Percentiles rank a stretch among this genome's conserved stretches.
Evolutionary conservation across 106 monocot genomes (phyloP).

Genomic region (Dendrobium huoshanense): DNA sequence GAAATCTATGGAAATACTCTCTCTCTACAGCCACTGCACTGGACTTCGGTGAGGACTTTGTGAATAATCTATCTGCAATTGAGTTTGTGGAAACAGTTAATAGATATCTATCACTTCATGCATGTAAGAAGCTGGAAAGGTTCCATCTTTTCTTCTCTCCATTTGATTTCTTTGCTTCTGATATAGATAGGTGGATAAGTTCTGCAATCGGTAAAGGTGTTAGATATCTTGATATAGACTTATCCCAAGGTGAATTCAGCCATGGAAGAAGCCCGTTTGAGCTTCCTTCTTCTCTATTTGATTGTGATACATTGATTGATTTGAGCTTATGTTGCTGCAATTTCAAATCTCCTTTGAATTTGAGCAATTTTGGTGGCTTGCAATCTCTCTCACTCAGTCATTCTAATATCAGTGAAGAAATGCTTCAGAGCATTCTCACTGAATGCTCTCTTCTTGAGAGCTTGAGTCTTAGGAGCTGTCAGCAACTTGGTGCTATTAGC

Average conservation of each 20-base stretch:
- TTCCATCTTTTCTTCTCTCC: slow-evolving; percentile 33
- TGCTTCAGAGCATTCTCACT: background rate
- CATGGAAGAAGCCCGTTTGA: slow-evolving; percentile 12
- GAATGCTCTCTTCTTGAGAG: slow-evolving; percentile 7
- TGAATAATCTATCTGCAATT: slow-evolving; percentile 12
- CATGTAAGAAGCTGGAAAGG: slow-evolving; percentile 14
- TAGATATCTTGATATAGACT: slow-evolving; percentile 29
- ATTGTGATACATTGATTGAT: slow-evolving; percentile 15
- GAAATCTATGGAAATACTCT: slow-evolving; percentile 20
- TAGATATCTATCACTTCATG: slow-evolving; percentile 19
- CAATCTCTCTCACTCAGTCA: slow-evolving; percentile 4
- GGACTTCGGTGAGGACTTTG: slow-evolving; percentile 24
- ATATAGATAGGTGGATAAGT: slow-evolving; percentile 23
- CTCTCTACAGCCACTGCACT: slow-evolving; percentile 17
- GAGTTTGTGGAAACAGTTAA: slow-evolving; percentile 26
- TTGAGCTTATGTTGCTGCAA: slow-evolving; percentile 26
- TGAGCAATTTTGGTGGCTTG: slow-evolving; percentile 10
- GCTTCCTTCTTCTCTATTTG: slow-evolving; percentile 12
- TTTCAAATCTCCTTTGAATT: background rate
- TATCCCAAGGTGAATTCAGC: slow-evolving; percentile 13
- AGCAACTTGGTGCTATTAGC: slow-evolving; percentile 4
- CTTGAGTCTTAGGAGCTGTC: slow-evolving; percentile 13
- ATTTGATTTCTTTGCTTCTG: slow-evolving; percentile 13
- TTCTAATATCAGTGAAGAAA: slow-evolving; percentile 10
- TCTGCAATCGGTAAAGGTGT: slow-evolving; percentile 18